Percentiles rank a stretch among this genome's conserved stretches.
These are phyloP conservation scores for Chaetomium globosum DNA, from an alignment of 2,329 filamentous ascomycete genomes.

Conservation along the genomic window DNA sequence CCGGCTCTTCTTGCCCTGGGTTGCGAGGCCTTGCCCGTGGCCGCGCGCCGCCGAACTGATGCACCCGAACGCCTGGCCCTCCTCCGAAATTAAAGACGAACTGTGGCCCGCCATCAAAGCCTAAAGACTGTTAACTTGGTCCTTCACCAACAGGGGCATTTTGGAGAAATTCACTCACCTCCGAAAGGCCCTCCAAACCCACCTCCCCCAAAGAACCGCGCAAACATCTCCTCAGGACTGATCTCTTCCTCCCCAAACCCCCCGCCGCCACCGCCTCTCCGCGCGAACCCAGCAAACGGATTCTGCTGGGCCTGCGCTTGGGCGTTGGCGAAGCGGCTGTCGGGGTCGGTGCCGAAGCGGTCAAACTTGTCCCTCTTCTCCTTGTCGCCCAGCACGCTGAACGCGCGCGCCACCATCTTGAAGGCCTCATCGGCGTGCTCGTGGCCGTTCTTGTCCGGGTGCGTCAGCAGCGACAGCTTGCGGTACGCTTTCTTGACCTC, in stretches of 20 bases:
- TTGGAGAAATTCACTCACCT: slow-evolving; percentile 38
- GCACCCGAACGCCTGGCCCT: slow-evolving; percentile 86
- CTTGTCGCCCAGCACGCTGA: slow-evolving; percentile 87
- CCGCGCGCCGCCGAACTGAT: slow-evolving; percentile 84
- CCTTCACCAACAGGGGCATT: neutral
- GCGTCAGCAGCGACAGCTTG: slow-evolving; percentile 89
- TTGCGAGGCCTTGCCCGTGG: slow-evolving; percentile 76
- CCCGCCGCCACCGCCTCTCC: slow-evolving; percentile 47
- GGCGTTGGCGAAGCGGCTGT: slow-evolving; percentile 75
- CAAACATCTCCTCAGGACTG: slow-evolving; percentile 94
- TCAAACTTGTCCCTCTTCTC: slow-evolving; percentile 92
- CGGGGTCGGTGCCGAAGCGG: slow-evolving; percentile 86
- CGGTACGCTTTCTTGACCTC: slow-evolving; percentile 98
- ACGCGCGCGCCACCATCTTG: slow-evolving; percentile 94
- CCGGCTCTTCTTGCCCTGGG: slow-evolving; percentile 54
- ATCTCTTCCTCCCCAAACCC: slow-evolving; percentile 79
- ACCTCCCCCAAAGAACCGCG: slow-evolving; percentile 90
- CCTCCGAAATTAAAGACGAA: slow-evolving; percentile 96
- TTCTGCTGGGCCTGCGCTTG: slow-evolving; percentile 60
- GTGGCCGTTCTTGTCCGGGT: slow-evolving; percentile 98
- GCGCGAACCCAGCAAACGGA: slow-evolving; percentile 66
- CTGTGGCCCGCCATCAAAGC: slow-evolving; percentile 76
- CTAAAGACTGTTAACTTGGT: slow-evolving; percentile 39
- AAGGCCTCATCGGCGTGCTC: slow-evolving; percentile 95
- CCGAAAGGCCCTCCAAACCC: slow-evolving; percentile 64